Percentiles rank a stretch among this genome's conserved stretches.
phyloP scores from a whole-genome alignment of 2,329 filamentous ascomycete genomes.

The Cercospora sp. region DNA sequence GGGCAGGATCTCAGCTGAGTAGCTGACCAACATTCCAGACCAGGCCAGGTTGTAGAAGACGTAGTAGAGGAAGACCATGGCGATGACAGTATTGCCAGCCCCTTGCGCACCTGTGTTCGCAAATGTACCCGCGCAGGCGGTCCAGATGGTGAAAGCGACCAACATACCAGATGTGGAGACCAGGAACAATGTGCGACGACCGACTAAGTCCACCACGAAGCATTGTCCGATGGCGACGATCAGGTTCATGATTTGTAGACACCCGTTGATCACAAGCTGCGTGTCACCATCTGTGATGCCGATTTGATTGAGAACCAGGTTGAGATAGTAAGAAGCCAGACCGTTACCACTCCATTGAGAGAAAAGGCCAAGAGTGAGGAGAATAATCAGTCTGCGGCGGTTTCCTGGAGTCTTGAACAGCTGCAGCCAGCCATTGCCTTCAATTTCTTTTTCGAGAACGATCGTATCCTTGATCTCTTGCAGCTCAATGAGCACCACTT shows the following conservation, averaged over 20 bases:
- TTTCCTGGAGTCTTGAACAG: constrained; percentile 56
- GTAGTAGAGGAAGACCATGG: constrained; percentile 40
- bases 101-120: constrained; percentile 30
- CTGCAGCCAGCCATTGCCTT: constrained; percentile 49
- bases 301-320: constrained; percentile 39
- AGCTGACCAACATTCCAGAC: constrained; percentile 48
- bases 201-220: constrained; percentile 41
- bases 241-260: constrained; percentile 62
- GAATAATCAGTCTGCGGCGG: constrained; percentile 56
- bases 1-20: constrained; percentile 50
- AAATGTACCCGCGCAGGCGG: constrained; percentile 37
- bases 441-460: constrained; percentile 50
- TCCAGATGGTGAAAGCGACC: constrained; percentile 45
- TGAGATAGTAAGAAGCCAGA: constrained; percentile 48
- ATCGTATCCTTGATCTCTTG: constrained; percentile 55
- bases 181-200: constrained; percentile 41
- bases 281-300: constrained; percentile 41
- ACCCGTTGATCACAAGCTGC: constrained; percentile 47
- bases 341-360: constrained; percentile 61
- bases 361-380: constrained; percentile 57
- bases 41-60: constrained; percentile 45
- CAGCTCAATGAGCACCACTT: constrained; percentile 52
- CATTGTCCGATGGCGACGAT: constrained; percentile 54
- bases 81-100: constrained; percentile 37
- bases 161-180: constrained; percentile 45